phyloP scores from a whole-genome alignment of 176 grass and related monocot species.

The Bromus sterilis region DNA sequence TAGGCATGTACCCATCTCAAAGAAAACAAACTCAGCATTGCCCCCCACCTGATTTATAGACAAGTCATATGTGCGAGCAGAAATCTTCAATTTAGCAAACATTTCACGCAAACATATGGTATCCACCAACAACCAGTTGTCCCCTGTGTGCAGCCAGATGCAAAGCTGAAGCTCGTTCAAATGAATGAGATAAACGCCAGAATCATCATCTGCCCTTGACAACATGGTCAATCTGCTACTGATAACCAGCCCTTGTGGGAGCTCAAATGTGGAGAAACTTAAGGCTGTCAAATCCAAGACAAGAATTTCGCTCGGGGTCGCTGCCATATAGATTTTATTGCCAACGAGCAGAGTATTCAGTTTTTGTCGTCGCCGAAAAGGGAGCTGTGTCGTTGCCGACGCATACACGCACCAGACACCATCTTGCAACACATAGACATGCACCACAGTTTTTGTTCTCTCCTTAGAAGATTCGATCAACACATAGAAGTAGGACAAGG shows the following conservation, averaged over 20 bases:
- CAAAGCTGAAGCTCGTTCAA: not conserved
- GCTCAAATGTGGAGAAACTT: not conserved
- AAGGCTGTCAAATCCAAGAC: not conserved
- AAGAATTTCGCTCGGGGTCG: not conserved
- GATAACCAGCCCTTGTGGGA: not conserved
- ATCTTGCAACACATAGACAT: not conserved
- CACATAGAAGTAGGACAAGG: not conserved
- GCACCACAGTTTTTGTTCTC: too few relatives aligned
- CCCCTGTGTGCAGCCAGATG: not conserved
- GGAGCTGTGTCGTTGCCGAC: not conserved
- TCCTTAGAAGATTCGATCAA: too few relatives aligned
- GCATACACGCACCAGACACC: not conserved
- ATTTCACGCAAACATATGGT: not conserved
- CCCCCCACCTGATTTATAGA: not conserved
- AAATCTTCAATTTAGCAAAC: not conserved
- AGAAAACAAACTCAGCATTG: not conserved
- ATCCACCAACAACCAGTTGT: not conserved
- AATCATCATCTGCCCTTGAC: not conserved
- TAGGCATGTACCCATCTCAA: not conserved
- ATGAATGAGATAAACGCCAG: not conserved
- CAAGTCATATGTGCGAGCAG: not conserved
- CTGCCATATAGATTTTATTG: not conserved
- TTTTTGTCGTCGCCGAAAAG: not conserved
- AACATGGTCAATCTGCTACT: not conserved
- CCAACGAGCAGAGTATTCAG: not conserved